Evolutionary conservation across 352 stramenopile genomes (phyloP).

Genomic region (Phytophthora europaea): DNA sequence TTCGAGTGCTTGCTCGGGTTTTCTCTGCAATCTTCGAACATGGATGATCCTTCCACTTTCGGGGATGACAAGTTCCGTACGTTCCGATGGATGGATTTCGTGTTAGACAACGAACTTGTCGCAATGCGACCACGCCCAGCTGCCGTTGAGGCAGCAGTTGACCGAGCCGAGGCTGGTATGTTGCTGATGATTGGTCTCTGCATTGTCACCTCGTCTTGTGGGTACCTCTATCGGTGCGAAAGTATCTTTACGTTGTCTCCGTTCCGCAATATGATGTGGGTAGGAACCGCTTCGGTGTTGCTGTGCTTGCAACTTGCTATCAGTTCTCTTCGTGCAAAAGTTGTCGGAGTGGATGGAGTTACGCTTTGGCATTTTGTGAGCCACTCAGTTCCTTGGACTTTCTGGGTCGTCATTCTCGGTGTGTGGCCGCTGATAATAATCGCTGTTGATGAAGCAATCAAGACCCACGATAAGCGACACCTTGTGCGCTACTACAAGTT

Average conservation of each 20-base stretch:
- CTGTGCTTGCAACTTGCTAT: conserved; percentile 63
- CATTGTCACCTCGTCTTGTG: conserved; percentile 74
- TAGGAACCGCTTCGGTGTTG: conserved; percentile 45
- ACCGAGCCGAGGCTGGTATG: conserved; percentile 84
- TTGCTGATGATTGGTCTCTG: conserved; percentile 74
- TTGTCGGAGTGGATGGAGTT: conserved; percentile 61
- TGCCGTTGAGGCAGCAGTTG: conserved; percentile 61
- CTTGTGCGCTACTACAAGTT: conserved; percentile 88
- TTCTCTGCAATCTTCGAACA: conserved; percentile 56
- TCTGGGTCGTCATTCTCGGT: conserved; percentile 58
- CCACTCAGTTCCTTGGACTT: conserved; percentile 64
- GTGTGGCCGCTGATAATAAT: conserved; percentile 78
- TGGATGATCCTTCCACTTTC: conserved; percentile 17
- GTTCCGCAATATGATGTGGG: conserved; percentile 80
- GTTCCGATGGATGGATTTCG: conserved; percentile 74
- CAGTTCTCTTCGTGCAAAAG: conserved; percentile 50
- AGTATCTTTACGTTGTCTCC: conserved; percentile 76
- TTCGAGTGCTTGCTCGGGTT: conserved; percentile 82
- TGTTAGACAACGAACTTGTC: conserved; percentile 57
- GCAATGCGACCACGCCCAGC: conserved; percentile 60
- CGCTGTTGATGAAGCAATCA: conserved; percentile 72
- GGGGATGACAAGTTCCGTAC: conserved; percentile 31
- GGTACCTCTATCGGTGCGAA: conserved; percentile 83
- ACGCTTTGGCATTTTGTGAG: conserved; percentile 59
- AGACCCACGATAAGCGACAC: conserved; percentile 80